These are phyloP conservation scores for Gnomoniopsis smithogilvyi DNA, from an alignment of 2,329 filamentous ascomycete genomes.

Conservation along the genomic window DNA sequence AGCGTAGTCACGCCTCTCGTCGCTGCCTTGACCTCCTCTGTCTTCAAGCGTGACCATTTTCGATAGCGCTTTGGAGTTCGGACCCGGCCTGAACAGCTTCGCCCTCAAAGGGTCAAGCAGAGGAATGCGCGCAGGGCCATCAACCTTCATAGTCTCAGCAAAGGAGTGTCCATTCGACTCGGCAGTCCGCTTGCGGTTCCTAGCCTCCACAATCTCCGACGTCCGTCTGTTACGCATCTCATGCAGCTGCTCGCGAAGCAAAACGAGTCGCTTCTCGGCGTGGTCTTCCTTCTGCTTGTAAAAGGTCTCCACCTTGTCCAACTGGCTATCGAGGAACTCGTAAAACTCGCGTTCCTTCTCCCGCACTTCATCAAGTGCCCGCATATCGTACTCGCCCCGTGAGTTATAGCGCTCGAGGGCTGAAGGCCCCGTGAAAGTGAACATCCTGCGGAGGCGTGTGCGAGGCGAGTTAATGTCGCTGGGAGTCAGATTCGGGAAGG, in stretches of 20 bases:
- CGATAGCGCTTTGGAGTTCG: conserved; percentile 58
- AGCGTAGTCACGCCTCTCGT: conserved; percentile 45
- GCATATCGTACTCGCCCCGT: conserved; percentile 40
- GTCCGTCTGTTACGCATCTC: conserved; percentile 86
- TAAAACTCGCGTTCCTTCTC: conserved; percentile 82
- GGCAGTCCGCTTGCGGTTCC: conserved; percentile 30
- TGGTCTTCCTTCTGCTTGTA: conserved; percentile 87
- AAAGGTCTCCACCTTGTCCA: conserved; percentile 89
- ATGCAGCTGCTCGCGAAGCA: conserved; percentile 81
- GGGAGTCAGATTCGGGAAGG: conserved; percentile 21
- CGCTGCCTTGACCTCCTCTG: conserved; percentile 23
- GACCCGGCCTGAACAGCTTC: conserved; percentile 53
- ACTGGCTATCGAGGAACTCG: conserved; percentile 74
- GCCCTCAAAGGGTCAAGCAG: conserved; percentile 48
- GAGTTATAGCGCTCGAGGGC: conserved; percentile 32
- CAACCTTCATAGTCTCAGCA: conserved; percentile 24
- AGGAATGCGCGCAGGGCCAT: conserved; percentile 33
- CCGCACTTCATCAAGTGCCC: conserved; percentile 53
- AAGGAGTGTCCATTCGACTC: conserved; percentile 17
- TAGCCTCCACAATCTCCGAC: conserved; percentile 59
- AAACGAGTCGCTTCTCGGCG: conserved; percentile 66
- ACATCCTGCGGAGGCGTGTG: conserved; percentile 36
- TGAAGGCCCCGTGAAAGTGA: conserved; percentile 33
- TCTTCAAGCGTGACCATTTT: conserved; percentile 52
- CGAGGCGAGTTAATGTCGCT: conserved; percentile 24